Conservation (phyloP, 495 filamentous ascomycete genomes). For the Bathelium albidoporum region DNA sequence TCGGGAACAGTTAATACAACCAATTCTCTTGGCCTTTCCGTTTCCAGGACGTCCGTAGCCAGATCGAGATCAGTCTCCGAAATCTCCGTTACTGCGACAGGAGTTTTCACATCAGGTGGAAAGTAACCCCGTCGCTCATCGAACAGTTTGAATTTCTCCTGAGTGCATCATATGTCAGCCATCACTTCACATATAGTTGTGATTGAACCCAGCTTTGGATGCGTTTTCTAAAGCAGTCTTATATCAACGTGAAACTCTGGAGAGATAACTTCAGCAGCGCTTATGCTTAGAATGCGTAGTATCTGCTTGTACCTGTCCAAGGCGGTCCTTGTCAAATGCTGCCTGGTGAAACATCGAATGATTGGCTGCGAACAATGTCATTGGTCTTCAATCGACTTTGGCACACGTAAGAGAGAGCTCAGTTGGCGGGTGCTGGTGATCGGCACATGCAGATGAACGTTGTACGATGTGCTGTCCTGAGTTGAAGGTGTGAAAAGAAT, state of each 20-base stretch:
- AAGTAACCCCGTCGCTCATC: too few species aligned
- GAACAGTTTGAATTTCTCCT: too few species aligned
- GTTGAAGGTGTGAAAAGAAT: not conserved
- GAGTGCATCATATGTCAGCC: too few species aligned
- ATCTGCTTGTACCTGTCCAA: not conserved
- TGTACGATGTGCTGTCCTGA: not conserved
- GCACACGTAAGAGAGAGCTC: too few species aligned
- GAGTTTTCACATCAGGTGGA: not conserved
- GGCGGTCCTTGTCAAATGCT: not conserved
- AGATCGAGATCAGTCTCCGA: not conserved
- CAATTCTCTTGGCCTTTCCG: not conserved
- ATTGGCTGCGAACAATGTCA: too few species aligned
- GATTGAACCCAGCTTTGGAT: too few species aligned
- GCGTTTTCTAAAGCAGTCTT: too few species aligned
- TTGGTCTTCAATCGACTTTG: too few species aligned
- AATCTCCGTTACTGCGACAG: not conserved
- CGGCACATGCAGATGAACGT: not conserved
- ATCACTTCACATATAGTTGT: too few species aligned
- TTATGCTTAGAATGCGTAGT: not conserved
- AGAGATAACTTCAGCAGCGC: too few species aligned
- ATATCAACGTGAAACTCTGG: too few species aligned
- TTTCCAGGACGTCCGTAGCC: not conserved
- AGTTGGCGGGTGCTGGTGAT: too few species aligned
- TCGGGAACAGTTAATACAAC: not conserved
- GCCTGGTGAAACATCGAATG: not conserved